Evolutionary conservation across 169 alveolate genomes (phyloP).

Genomic region (Besnoitia besnoiti): DNA sequence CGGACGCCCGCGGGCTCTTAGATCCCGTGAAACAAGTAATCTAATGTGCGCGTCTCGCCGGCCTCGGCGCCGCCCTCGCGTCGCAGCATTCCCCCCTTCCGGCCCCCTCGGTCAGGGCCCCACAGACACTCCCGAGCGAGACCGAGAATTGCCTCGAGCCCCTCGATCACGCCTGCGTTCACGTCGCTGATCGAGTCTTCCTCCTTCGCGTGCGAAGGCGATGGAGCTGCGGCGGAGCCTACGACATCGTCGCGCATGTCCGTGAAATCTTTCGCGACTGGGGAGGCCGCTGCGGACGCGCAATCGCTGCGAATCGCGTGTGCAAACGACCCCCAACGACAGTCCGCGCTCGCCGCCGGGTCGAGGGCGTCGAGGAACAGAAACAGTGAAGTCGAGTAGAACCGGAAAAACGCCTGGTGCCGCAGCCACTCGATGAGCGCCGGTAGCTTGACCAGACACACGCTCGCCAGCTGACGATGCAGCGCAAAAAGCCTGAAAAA

Average conservation of each 20-base stretch:
- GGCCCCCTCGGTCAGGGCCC: too few relatives aligned
- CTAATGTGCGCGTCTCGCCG: too few relatives aligned
- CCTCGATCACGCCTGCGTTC: background rate
- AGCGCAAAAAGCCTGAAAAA: background rate
- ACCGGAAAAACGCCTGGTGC: slow-evolving; percentile 35
- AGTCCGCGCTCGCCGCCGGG: background rate
- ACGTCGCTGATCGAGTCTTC: background rate
- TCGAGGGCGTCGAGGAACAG: background rate
- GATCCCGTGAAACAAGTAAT: too few relatives aligned
- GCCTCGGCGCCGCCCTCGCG: too few relatives aligned
- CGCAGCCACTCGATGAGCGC: slow-evolving; percentile 43
- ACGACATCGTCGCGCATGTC: too few relatives aligned
- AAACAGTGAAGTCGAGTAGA: slow-evolving; percentile 38
- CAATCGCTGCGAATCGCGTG: background rate
- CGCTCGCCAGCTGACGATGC: background rate
- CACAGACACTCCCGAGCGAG: background rate
- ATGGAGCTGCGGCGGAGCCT: too few relatives aligned
- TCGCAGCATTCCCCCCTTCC: too few relatives aligned
- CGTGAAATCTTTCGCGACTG: background rate
- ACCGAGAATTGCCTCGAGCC: background rate
- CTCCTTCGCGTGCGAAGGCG: too few relatives aligned
- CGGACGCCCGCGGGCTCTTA: too few relatives aligned
- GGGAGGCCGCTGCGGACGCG: background rate
- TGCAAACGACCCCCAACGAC: slow-evolving; percentile 9
- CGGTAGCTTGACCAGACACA: background rate